A percentile compares a stretch with the other conserved stretches of the same genome.
Conservation (phyloP, 139 green algal species). For the Marvania coccoides region DNA sequence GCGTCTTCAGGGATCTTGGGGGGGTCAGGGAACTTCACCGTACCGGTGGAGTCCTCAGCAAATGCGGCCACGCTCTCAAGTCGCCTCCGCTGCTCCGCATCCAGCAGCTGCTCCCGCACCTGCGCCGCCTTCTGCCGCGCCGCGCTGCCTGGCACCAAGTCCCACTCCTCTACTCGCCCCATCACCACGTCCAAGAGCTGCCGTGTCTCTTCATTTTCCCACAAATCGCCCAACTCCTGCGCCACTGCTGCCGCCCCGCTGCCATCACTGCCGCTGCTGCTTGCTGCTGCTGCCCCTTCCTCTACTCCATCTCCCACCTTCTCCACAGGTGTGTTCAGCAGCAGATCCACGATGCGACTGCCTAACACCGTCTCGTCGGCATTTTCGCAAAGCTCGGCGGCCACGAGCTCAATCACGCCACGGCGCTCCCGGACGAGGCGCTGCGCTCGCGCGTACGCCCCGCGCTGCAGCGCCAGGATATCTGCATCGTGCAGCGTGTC, state of each 20-base stretch:
- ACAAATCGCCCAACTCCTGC: neutral
- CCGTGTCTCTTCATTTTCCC: neutral
- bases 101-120: conserved; percentile 29
- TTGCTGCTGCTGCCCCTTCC: conserved; percentile 2
- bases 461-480: conserved; percentile 36
- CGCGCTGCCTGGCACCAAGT: conserved; percentile 20
- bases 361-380: conserved; percentile 35
- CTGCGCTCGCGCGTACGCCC: conserved; percentile 24
- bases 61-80: conserved; percentile 12
- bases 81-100: conserved; percentile 9
- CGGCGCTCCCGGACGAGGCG: conserved; percentile 20
- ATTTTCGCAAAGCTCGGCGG: conserved; percentile 23
- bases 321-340: conserved; percentile 5
- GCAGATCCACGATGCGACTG: conserved; percentile 35
- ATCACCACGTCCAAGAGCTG: conserved; percentile 42
- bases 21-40: conserved; percentile 1
- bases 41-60: neutral
- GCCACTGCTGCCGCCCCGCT: neutral
- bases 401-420: conserved; percentile 34
- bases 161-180: conserved; percentile 28
- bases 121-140: conserved; percentile 15
- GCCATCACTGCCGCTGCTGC: neutral
- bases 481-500: conserved; percentile 6
- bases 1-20: neutral
- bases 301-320: neutral